Evolutionary conservation across 2,329 filamentous ascomycete genomes (phyloP).

Genomic region (Onygena corvina): DNA sequence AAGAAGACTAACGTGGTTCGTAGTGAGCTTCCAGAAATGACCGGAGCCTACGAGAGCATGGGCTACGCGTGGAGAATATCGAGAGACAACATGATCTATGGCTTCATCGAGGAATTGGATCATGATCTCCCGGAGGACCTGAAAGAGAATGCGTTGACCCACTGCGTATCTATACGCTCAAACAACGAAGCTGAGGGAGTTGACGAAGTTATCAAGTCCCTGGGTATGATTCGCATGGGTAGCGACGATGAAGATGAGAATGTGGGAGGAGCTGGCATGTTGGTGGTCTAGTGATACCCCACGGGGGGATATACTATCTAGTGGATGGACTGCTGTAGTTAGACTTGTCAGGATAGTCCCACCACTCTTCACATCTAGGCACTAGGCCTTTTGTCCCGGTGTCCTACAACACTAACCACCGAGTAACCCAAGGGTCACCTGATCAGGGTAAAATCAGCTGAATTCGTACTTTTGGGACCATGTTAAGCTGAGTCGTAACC

Average conservation of each 20-base stretch:
- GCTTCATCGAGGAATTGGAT: not conserved
- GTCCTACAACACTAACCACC: too few relatives aligned
- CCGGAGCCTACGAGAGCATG: constrained; percentile 1
- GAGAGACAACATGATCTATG: not conserved
- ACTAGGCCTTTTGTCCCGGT: too few relatives aligned
- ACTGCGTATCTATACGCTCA: not conserved
- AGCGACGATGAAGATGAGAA: not conserved
- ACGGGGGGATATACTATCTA: too few relatives aligned
- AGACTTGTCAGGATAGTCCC: too few relatives aligned
- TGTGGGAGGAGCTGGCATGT: too few relatives aligned
- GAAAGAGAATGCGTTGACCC: not conserved
- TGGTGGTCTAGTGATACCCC: too few relatives aligned
- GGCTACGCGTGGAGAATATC: not conserved
- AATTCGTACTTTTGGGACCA: too few relatives aligned
- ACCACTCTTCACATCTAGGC: too few relatives aligned
- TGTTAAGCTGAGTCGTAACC: too few relatives aligned
- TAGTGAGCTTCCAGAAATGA: not conserved
- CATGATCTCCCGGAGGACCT: not conserved
- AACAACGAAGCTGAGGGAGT: not conserved
- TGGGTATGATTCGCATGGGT: not conserved
- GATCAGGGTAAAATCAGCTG: too few relatives aligned
- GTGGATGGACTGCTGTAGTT: too few relatives aligned
- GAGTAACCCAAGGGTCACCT: too few relatives aligned
- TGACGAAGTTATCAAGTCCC: not conserved
- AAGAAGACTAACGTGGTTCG: not conserved